Evolutionary conservation across 352 stramenopile species (phyloP).

Genomic region (Thalassiosira exigua): DNA sequence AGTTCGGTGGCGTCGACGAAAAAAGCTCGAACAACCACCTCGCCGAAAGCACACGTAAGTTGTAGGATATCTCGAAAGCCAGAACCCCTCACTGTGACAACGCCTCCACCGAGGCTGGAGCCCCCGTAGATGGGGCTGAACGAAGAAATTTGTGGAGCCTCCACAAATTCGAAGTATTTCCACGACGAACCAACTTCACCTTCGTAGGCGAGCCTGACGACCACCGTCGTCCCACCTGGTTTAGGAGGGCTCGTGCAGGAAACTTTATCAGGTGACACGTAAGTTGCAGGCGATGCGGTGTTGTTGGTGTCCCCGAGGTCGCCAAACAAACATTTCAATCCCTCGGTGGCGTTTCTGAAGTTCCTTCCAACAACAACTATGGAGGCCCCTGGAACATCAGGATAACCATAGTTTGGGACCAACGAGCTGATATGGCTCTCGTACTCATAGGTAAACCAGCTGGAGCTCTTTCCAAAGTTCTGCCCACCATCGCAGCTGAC

Average conservation of each 20-base stretch:
- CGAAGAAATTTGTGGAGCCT: slow-evolving; percentile 29
- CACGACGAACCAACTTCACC: slow-evolving; percentile 45
- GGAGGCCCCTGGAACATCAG: slow-evolving; percentile 29
- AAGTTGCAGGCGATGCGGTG: too few relatives aligned
- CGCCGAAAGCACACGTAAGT: slow-evolving; percentile 51
- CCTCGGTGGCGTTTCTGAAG: slow-evolving; percentile 53
- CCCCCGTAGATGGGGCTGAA: slow-evolving; percentile 36
- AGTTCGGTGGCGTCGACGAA: slow-evolving; percentile 50
- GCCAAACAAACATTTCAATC: slow-evolving; percentile 65
- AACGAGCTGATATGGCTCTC: slow-evolving; percentile 62
- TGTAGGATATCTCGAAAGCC: slow-evolving; percentile 56
- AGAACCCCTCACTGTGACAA: slow-evolving; percentile 46
- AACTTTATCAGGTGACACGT: slow-evolving; percentile 51
- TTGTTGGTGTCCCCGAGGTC: slow-evolving; percentile 22
- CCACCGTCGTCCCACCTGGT: slow-evolving; percentile 41
- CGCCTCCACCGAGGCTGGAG: slow-evolving; percentile 19
- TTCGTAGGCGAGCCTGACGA: slow-evolving; percentile 28
- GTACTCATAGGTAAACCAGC: slow-evolving; percentile 70
- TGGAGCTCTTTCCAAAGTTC: slow-evolving; percentile 54
- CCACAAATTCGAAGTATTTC: slow-evolving; percentile 73
- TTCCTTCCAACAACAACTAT: slow-evolving; percentile 54
- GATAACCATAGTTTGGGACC: slow-evolving; percentile 64
- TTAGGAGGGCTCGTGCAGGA: slow-evolving; percentile 49
- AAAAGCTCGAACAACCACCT: slow-evolving; percentile 76
- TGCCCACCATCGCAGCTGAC: slow-evolving; percentile 46